A percentile compares a stretch with the other conserved stretches of the same genome.
phyloP scores from a whole-genome alignment of 192 early-diverging fungal genomes.

The Irineochytrium annulatum region DNA sequence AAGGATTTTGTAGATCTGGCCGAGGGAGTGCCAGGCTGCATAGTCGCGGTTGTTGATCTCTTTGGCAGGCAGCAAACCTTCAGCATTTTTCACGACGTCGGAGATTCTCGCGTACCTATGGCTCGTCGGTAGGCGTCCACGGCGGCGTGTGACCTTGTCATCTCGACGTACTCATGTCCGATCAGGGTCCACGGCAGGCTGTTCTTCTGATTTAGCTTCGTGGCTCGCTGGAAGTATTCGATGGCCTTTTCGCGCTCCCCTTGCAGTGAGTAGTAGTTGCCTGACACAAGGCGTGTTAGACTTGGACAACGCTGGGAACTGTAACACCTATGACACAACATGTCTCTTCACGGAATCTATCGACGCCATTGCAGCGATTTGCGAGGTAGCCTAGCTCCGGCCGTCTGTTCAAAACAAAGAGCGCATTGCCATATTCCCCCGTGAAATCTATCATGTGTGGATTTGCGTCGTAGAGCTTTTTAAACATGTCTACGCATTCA shows the following conservation, averaged over 20 bases:
- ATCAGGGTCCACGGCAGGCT: conserved; percentile 84
- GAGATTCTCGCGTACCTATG: conserved; percentile 47
- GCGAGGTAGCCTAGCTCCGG: conserved; percentile 75
- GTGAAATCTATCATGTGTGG: conserved; percentile 77
- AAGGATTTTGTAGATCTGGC: conserved; percentile 83
- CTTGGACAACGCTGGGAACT: no score
- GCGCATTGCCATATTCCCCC: conserved; percentile 83
- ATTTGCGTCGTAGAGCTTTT: conserved; percentile 60
- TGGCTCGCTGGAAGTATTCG: conserved; percentile 77
- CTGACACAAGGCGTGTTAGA: no score
- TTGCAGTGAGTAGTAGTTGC: conserved; percentile 85
- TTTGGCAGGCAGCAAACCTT: conserved; percentile 9
- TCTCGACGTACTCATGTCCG: conserved; percentile 92
- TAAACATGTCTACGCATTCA: conserved; percentile 45
- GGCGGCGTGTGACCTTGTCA: conserved; percentile 84
- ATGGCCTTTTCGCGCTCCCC: conserved; percentile 81
- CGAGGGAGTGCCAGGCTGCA: conserved; percentile 90
- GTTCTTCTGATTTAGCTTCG: conserved; percentile 75
- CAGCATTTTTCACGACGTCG: neutral
- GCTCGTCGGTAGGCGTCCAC: conserved; percentile 85
- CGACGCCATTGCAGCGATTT: conserved; percentile 61
- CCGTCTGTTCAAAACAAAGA: conserved; percentile 72
- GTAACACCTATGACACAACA: conserved; percentile 43
- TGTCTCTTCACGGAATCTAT: conserved; percentile 83
- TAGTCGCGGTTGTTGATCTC: conserved; percentile 77